Evolutionary conservation across 2,329 filamentous ascomycete species (phyloP).

Genomic region (Epicoccum nigrum): DNA sequence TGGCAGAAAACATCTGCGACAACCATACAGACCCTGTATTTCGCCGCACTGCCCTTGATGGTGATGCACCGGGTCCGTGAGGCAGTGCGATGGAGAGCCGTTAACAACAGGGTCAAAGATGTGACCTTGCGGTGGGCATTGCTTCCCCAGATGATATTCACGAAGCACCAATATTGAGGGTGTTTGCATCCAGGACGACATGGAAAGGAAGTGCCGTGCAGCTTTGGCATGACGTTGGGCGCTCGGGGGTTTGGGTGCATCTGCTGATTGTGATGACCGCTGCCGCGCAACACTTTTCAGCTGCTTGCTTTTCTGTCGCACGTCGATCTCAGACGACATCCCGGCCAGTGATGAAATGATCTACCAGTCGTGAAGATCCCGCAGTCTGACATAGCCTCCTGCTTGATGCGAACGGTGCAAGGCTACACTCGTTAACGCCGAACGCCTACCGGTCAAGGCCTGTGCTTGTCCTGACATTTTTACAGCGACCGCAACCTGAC

Average conservation of each 20-base stretch:
- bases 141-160: conserved; percentile 4
- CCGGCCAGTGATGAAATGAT: conserved; percentile 33
- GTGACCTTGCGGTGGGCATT: not conserved
- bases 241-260: conserved; percentile 13
- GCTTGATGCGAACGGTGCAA: conserved; percentile 7
- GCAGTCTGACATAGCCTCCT: conserved; percentile 18
- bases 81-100: conserved; percentile 24
- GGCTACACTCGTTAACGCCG: conserved; percentile 7
- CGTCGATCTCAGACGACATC: conserved; percentile 17
- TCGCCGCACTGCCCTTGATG: conserved; percentile 24
- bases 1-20: conserved; percentile 30
- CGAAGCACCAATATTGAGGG: not conserved
- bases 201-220: not conserved
- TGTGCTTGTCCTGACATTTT: too few species aligned
- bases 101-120: conserved; percentile 10
- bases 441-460: not conserved
- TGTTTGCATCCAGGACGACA: not conserved
- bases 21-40: conserved; percentile 38
- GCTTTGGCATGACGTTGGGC: conserved; percentile 8
- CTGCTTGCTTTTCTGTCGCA: conserved; percentile 14
- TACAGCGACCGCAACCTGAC: not conserved
- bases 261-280: conserved; percentile 28
- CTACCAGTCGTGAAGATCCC: conserved; percentile 33
- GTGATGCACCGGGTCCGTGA: conserved; percentile 20
- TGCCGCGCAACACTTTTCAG: conserved; percentile 15